Evolutionary conservation across 176 grass and related monocot genomes (phyloP).

Genomic region (barley (Hordeum vulgare)): DNA sequence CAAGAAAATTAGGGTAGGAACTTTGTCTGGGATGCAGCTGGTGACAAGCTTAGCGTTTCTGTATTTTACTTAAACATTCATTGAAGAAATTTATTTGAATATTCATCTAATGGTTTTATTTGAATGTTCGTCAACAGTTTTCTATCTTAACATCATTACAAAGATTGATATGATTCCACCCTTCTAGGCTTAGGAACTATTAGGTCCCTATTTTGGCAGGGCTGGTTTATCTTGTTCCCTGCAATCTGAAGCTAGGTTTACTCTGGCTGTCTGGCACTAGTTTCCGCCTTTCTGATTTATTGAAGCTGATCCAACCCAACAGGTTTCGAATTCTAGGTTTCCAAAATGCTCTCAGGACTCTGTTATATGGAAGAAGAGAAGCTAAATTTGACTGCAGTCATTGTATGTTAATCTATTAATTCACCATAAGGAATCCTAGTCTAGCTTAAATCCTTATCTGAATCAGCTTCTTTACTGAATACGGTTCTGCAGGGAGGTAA

Average conservation of each 20-base stretch:
- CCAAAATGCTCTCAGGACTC: background rate
- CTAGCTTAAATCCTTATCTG: background rate
- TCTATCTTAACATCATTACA: background rate
- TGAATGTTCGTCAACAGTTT: background rate
- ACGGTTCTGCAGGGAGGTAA: background rate
- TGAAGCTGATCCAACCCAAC: background rate
- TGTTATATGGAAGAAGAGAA: conserved; percentile 16
- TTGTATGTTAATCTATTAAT: background rate
- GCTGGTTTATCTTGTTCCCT: background rate
- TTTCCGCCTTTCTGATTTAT: background rate
- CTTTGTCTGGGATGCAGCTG: background rate
- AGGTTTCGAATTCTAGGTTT: conserved; percentile 12
- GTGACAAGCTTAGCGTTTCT: background rate
- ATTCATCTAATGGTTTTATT: background rate
- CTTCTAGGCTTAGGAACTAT: background rate
- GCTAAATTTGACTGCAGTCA: background rate
- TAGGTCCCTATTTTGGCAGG: background rate
- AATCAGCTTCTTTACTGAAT: conserved; percentile 13
- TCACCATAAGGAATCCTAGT: background rate
- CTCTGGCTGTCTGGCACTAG: background rate
- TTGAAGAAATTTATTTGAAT: background rate
- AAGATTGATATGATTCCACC: background rate
- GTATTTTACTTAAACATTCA: background rate
- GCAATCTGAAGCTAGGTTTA: background rate
- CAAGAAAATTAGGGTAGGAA: background rate